Evolutionary conservation across 371 early-diverging fungal species (phyloP).

Genomic region (Lichtheimia ornata): DNA sequence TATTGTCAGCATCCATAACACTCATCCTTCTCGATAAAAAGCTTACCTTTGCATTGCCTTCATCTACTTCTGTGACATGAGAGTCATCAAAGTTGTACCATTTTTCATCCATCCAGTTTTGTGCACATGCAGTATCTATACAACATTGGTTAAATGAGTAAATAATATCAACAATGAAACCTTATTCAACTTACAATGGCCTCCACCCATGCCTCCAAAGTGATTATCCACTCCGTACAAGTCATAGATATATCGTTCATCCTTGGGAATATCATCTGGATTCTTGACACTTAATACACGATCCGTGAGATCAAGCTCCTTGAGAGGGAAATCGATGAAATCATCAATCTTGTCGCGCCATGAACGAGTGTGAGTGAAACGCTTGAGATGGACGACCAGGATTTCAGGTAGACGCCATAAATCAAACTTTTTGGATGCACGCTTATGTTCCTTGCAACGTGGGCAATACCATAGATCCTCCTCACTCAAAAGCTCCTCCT

Average conservation of each 20-base stretch:
- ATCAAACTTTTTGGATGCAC: conserved; percentile 56
- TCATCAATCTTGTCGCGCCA: conserved; percentile 87
- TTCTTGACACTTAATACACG: conserved; percentile 55
- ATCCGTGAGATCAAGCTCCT: conserved; percentile 68
- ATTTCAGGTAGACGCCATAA: conserved; percentile 59
- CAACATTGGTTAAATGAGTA: not conserved
- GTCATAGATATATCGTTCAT: conserved; percentile 70
- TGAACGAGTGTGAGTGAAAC: conserved; percentile 65
- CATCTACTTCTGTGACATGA: conserved; percentile 65
- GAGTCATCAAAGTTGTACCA: conserved; percentile 95
- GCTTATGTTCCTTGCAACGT: conserved; percentile 55
- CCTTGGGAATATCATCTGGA: conserved; percentile 5
- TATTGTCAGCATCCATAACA: not conserved
- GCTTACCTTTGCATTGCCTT: conserved; percentile 54
- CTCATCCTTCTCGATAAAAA: not conserved
- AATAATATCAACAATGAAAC: not conserved
- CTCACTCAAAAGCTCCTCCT: conserved; percentile 60
- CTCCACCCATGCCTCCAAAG: conserved; percentile 91
- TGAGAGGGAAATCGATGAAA: conserved; percentile 79
- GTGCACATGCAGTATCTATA: conserved; percentile 88
- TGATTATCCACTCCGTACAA: conserved; percentile 90
- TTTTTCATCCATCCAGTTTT: conserved; percentile 64
- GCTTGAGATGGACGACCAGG: conserved; percentile 66
- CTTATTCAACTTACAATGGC: conserved; percentile 74
- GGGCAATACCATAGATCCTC: conserved; percentile 72